Conservation (phyloP, 192 early-diverging fungal species). For the Mortierella alpina region DNA sequence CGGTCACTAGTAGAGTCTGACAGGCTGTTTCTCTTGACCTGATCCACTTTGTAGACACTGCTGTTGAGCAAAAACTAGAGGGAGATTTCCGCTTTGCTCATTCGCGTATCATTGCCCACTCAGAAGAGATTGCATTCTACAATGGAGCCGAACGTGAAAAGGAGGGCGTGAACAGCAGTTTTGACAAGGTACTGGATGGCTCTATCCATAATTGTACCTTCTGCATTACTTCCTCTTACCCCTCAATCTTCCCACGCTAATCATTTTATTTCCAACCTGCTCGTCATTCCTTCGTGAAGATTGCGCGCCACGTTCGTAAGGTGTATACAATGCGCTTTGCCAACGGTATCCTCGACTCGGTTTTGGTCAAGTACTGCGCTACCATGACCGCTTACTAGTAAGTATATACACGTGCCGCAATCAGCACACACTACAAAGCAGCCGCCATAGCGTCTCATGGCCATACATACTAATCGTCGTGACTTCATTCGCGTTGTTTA, state of each 20-base stretch:
- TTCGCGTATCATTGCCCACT: conserved; percentile 84
- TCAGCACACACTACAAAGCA: too few species aligned
- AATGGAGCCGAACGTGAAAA: conserved; percentile 75
- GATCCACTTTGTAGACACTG: conserved; percentile 62
- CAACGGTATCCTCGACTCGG: conserved; percentile 73
- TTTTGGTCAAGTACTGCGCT: conserved; percentile 73
- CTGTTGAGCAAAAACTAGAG: conserved; percentile 80
- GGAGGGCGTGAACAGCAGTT: conserved; percentile 72
- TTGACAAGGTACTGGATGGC: conserved; percentile 59
- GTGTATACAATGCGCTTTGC: conserved; percentile 68
- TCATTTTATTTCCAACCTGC: neutral
- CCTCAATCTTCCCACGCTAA: neutral
- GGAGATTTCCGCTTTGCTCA: conserved; percentile 88
- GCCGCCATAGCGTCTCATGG: too few species aligned
- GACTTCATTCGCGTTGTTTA: conserved; percentile 69
- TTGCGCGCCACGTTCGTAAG: conserved; percentile 65
- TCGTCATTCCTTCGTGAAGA: conserved; percentile 21
- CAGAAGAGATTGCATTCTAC: conserved; percentile 87
- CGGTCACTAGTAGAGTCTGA: neutral
- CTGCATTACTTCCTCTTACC: neutral
- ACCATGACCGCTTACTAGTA: conserved; percentile 77
- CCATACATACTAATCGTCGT: neutral
- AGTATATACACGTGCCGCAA: conserved; percentile 11
- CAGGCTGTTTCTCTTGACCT: neutral
- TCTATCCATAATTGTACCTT: neutral